Base-by-base conservation (phyloP, 352 stramenopile species). In the Thalassiosira hispida region DNA sequence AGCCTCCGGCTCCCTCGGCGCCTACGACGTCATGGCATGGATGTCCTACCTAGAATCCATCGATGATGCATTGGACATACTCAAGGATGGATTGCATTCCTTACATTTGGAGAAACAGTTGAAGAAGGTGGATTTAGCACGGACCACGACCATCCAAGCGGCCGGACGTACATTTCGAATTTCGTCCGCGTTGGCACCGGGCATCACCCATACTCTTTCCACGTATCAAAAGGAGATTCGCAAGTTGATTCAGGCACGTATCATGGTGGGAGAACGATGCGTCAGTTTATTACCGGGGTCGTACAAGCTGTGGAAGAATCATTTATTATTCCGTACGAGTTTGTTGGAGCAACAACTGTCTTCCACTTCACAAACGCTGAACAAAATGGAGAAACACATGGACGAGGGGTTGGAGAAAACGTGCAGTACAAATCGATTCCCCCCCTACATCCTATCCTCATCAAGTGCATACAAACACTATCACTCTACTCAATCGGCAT, bases 231-330 rank as follows among this genome's bases (percentile, higher is more conserved):
- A 51, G 27, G 72, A 83, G 40, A 53, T 70, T 23, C 14, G 33
- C 5, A 31, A 52, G n/a, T 60, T 91, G 40, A 31, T 79, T 0
- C 8, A 52, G 12, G 71, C 80, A 23, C 59, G 86, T 14, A 81
- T 89, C 20, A 56, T 79, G 8, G 63, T 91, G 12, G 81, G 71
- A 0, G 73, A 87, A 63, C 71, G 90, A 22, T 60, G 84, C 1
- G 66, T 94, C 7, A 55, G 72, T 31, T 56, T 88, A 6, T 69
- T 94, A 16, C 87, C 90, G 1, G 78, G 87, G 53, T 87, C 69
- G n/a, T 93, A 94, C 77, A 94, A 94, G 76, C 64, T 94, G 38
- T 94, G 90, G 90, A 89, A 81, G 60, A 61, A 78, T 62, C 85
- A 92, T 61, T 84, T 87, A 61, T 33, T 79, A 47, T 91, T 92